Percentiles rank a stretch among this genome's conserved stretches.
phyloP scores from a whole-genome alignment of 1,284 basidiomycete species.

The Pyrrhoderma noxium region DNA sequence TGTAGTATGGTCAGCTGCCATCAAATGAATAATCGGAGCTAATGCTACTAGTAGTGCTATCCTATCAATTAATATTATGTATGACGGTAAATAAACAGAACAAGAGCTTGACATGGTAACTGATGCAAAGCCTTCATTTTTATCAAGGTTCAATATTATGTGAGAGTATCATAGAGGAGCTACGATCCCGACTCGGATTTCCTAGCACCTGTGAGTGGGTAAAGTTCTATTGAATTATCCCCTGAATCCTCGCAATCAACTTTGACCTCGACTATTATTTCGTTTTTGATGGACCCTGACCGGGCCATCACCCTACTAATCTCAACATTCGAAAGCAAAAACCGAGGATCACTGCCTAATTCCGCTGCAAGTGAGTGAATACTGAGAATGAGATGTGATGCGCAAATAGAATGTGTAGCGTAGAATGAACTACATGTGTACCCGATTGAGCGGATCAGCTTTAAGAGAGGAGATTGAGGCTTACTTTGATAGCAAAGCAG shows the following conservation, averaged over 20 bases:
- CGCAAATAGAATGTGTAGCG: constrained; percentile 22
- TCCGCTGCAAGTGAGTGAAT: constrained; percentile 27
- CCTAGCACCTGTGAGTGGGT: neutral
- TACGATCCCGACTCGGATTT: no score
- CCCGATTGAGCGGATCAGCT: neutral
- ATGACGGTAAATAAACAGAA: no score
- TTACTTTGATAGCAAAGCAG: constrained; percentile 25
- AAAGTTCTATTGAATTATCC: no score
- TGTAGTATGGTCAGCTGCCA: no score
- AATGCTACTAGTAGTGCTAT: no score
- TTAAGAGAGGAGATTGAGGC: neutral
- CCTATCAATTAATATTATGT: no score
- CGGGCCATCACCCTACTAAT: constrained; percentile 26
- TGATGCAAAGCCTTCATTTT: no score
- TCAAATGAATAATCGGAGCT: no score
- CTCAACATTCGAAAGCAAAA: constrained; percentile 28
- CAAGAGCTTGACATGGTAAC: no score
- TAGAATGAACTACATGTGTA: constrained; percentile 20
- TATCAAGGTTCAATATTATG: no score
- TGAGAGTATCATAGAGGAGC: no score
- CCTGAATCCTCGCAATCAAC: no score
- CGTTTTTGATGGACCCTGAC: constrained; percentile 20
- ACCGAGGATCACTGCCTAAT: constrained; percentile 23
- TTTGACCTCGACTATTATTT: constrained; percentile 26
- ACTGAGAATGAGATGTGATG: constrained; percentile 28